phyloP scores from a whole-genome alignment of 805 yeast species.

The Saccharomycopsis sp. region DNA sequence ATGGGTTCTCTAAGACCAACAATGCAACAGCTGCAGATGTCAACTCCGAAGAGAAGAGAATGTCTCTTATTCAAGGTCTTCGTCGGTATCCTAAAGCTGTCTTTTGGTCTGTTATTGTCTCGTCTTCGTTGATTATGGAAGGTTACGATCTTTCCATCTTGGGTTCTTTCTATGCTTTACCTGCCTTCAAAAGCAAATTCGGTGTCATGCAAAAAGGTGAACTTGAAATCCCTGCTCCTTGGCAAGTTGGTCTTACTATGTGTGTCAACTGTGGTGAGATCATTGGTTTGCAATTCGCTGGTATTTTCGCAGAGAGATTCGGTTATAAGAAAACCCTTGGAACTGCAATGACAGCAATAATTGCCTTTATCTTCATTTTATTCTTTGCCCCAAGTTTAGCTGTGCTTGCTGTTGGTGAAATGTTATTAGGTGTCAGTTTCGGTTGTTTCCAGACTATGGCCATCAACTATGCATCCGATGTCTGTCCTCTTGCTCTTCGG shows the following conservation, averaged over 20 bases:
- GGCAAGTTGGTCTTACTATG: slow-evolving; percentile 36
- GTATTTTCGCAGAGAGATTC: slow-evolving; percentile 37
- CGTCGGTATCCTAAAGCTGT: slow-evolving; percentile 32
- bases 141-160: slow-evolving; percentile 42
- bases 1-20: not conserved
- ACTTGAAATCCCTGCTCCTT: slow-evolving; percentile 33
- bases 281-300: slow-evolving; percentile 40
- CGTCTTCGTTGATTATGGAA: slow-evolving; percentile 41
- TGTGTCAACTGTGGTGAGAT: slow-evolving; percentile 35
- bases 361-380: slow-evolving; percentile 39
- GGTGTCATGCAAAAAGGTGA: slow-evolving; percentile 31
- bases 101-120: slow-evolving; percentile 40
- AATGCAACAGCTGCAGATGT: not conserved
- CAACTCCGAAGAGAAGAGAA: not conserved
- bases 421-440: slow-evolving; percentile 44
- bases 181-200: slow-evolving; percentile 36
- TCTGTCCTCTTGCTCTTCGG: slow-evolving; percentile 46
- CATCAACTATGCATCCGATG: slow-evolving; percentile 52
- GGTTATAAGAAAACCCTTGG: slow-evolving; percentile 41
- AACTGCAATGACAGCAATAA: slow-evolving; percentile 27
- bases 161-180: slow-evolving; percentile 39
- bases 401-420: slow-evolving; percentile 37
- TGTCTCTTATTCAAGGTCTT: slow-evolving; percentile 35
- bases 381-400: slow-evolving; percentile 39
- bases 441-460: slow-evolving; percentile 50